Evolutionary conservation across 139 green algal species (phyloP), one percentile per base, ranked within the genome.

Genomic region (Micractinium sp.): DNA sequence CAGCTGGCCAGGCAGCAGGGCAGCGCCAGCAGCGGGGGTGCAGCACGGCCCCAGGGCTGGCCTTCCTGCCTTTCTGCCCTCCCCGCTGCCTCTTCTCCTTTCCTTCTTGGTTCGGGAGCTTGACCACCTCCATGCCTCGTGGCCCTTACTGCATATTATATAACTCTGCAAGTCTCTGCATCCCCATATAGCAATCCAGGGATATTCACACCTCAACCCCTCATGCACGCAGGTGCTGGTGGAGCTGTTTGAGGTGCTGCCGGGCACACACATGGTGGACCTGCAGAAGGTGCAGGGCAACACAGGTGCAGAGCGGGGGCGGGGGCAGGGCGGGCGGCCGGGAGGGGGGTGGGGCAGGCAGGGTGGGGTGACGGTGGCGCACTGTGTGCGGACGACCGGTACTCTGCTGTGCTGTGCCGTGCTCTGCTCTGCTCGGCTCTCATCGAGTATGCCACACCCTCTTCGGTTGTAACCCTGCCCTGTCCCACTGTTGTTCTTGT

Each of bases 221-320:
- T 16, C 47, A n/a, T 0, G 19, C 36, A 12, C 41, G 61, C 82
- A 87, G 25, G 76, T 93, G 74, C 41, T 47, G 27, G 90, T 86
- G 20, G 87, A 92, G 87, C 67, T 95, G 35, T 61, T 91, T 38
- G 71, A 90, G 31, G 78, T 95, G 73, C 19, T 94, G 13, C 66
- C 81, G 0, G 86, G 86, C 19, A 83, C 90, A 22, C 85, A 66
- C 82, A 91, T 95, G 85, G 92, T 92, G 20, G 90, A 95, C 66
- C 41, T 92, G 18, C n/a, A 76, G 27, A 92, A 92, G 31, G 82
- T 90, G 33, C 67, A 60, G 18, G 93, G 93, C 81, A 88, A 91
- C 61, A 92, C 90, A 19, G 71, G 86, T 89, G 60, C 5, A 12
- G 63, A 31, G 63, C 7, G 63, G 4, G 63, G 63, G 63, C 22